These are phyloP conservation scores for Puccinellia tenuiflora DNA, from an alignment of 176 grass and related monocot genomes.

Conservation along the genomic window DNA sequence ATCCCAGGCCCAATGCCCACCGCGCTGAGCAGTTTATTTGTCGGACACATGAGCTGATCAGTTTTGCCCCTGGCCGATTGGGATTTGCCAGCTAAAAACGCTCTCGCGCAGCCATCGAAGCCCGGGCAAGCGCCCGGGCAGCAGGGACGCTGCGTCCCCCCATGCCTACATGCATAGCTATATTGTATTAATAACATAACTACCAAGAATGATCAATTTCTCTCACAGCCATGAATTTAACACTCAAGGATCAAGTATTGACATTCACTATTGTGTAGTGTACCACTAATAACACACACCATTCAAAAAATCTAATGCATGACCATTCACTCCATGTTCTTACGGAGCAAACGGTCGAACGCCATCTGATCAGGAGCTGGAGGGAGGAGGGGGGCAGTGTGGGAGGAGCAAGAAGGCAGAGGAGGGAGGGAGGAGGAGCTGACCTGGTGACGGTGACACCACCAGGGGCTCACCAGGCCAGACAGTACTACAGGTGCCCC, in stretches of 20 bases:
- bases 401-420: not conserved
- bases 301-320: not conserved
- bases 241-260: not conserved
- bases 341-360: not conserved
- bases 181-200: not conserved
- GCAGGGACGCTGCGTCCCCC: no score
- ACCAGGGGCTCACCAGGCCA: not conserved
- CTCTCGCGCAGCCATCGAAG: no score
- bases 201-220: not conserved
- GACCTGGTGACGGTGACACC: not conserved
- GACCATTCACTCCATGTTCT: not conserved
- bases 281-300: not conserved
- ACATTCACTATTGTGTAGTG: not conserved
- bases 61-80: no score
- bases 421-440: not conserved
- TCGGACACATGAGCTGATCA: no score
- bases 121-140: no score
- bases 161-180: no score
- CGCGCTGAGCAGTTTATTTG: no score
- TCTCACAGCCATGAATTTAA: not conserved
- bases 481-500: not conserved
- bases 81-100: no score
- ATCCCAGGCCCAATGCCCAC: no score
- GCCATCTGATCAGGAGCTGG: not conserved
- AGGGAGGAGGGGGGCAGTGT: not conserved